Conservation (phyloP, 306 rosid species). For the Purshia tridentata region DNA sequence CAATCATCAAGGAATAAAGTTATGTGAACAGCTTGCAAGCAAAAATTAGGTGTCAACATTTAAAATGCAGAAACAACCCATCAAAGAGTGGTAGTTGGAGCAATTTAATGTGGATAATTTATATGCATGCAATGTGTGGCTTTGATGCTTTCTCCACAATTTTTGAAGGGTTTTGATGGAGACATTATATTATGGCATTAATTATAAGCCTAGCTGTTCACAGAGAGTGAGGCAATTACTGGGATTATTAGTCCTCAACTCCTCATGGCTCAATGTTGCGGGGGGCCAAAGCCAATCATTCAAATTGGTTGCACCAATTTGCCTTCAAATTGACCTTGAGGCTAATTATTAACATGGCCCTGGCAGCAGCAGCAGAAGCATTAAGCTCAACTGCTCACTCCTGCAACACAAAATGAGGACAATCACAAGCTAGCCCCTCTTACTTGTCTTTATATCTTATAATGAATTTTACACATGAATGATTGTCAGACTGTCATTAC, state of each 20-base stretch:
- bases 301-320: conserved; percentile 3
- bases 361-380: neutral
- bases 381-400: neutral
- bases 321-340: neutral
- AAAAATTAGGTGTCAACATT: conserved; percentile 11
- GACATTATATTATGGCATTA: neutral
- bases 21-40: conserved; percentile 1
- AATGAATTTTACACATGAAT: neutral
- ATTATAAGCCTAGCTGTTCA: neutral
- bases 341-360: neutral
- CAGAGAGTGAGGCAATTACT: neutral
- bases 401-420: neutral
- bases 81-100: conserved; percentile 7
- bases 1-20: conserved; percentile 8
- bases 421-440: neutral
- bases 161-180: neutral
- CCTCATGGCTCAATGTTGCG: neutral
- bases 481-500: neutral
- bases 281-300: conserved; percentile 6
- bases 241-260: too few species aligned
- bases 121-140: neutral
- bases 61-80: neutral
- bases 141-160: conserved; percentile 8
- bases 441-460: neutral
- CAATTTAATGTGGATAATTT: conserved; percentile 3